A percentile compares a stretch with the other conserved stretches of the same genome.
These are phyloP conservation scores for Parmelia sp. DNA, from an alignment of 495 filamentous ascomycete genomes.

Conservation along the genomic window DNA sequence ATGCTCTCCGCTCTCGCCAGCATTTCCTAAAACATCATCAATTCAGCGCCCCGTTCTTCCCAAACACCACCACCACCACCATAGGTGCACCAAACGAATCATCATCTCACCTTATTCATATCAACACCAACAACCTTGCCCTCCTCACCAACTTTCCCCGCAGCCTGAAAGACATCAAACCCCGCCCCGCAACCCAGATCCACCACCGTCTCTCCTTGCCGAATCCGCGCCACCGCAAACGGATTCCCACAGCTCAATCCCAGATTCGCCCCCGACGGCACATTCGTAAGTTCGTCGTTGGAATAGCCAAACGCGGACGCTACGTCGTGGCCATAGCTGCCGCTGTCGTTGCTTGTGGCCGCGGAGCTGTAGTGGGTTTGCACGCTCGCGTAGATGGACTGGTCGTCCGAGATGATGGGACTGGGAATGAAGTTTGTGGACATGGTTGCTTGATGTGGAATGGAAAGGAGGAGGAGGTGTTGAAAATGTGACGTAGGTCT, in stretches of 20 bases:
- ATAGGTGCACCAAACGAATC: too few species aligned
- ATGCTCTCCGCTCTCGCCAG: conserved; percentile 44
- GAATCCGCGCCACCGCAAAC: conserved; percentile 46
- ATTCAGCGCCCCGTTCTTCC: too few species aligned
- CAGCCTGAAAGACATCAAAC: conserved; percentile 59
- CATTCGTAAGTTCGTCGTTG: conserved; percentile 44
- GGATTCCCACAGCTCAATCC: conserved; percentile 67
- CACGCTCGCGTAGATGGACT: conserved; percentile 34
- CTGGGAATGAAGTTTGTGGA: too few species aligned
- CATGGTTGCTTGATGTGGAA: background rate
- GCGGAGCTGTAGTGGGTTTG: conserved; percentile 35
- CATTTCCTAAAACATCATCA: conserved; percentile 59
- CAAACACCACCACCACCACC: too few species aligned
- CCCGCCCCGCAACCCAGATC: conserved; percentile 60
- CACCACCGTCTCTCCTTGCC: conserved; percentile 55
- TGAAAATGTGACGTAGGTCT: too few species aligned
- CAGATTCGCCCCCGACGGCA: conserved; percentile 54
- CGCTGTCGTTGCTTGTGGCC: conserved; percentile 25
- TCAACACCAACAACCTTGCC: conserved; percentile 59
- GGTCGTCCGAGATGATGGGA: too few species aligned
- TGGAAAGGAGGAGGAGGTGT: too few species aligned
- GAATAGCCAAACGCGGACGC: conserved; percentile 58
- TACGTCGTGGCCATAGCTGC: conserved; percentile 37
- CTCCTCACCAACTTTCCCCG: conserved; percentile 46
- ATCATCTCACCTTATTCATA: conserved; percentile 61